A percentile compares a stretch with the other conserved stretches of the same genome.
These are phyloP conservation scores for Candida pseudoviswanathii DNA, from an alignment of 1,139 yeast species.

Conservation along the genomic window DNA sequence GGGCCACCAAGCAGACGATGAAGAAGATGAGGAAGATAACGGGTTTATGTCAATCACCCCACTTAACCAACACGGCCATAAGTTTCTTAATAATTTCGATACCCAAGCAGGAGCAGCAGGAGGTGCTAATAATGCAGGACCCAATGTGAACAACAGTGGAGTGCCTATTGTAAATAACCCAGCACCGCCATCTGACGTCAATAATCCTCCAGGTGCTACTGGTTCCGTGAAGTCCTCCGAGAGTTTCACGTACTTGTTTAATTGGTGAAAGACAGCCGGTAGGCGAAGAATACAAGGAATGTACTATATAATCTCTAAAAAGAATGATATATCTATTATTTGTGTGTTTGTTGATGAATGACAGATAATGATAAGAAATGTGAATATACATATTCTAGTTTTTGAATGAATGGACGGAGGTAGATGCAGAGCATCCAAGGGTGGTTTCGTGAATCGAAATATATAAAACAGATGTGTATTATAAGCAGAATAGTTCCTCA, in stretches of 20 bases:
- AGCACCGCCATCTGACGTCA: conserved; percentile 4
- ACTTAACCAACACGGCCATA: conserved; percentile 21
- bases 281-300: too few relatives aligned
- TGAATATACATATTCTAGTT: too few relatives aligned
- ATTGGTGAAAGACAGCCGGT: not conserved
- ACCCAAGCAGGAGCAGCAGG: conserved; percentile 10
- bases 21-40: conserved; percentile 11
- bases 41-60: conserved; percentile 18
- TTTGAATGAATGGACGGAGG: too few relatives aligned
- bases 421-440: too few relatives aligned
- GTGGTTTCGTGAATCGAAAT: too few relatives aligned
- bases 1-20: conserved; percentile 17
- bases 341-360: too few relatives aligned
- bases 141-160: conserved; percentile 17
- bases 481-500: too few relatives aligned
- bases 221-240: conserved; percentile 7
- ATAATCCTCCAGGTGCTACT: conserved; percentile 27
- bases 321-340: not conserved
- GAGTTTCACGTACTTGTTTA: not conserved
- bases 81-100: conserved; percentile 9
- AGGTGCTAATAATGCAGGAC: conserved; percentile 9
- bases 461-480: too few relatives aligned
- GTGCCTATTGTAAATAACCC: too few relatives aligned
- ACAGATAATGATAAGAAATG: too few relatives aligned
- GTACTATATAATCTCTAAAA: too few relatives aligned